Conservation (phyloP, 257 asterid genomes). For the Plectranthus barbatus region DNA sequence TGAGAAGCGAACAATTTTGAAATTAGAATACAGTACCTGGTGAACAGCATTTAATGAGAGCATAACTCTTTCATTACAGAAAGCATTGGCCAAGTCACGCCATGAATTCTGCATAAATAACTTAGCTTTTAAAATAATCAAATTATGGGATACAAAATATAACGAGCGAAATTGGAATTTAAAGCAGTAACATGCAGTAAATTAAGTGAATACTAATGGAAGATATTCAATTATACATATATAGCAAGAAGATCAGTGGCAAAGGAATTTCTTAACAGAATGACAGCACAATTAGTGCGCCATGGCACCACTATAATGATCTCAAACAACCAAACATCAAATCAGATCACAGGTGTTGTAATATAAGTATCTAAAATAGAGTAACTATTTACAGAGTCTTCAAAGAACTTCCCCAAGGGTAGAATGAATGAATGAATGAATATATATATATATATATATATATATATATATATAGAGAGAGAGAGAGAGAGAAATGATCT, state of each 20-base stretch:
- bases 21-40: conserved; percentile 50
- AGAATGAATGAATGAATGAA: no score
- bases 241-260: background rate
- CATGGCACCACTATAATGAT: background rate
- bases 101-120: conserved; percentile 66
- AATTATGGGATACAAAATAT: background rate
- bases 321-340: background rate
- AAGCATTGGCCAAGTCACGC: conserved; percentile 68
- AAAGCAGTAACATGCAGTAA: background rate
- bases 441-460: no score
- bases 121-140: conserved; percentile 9
- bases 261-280: no score
- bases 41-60: conserved; percentile 61
- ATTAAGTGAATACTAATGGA: background rate
- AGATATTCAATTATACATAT: background rate
- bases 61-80: conserved; percentile 59
- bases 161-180: background rate
- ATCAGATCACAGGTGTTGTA: background rate
- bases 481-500: background rate
- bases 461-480: background rate
- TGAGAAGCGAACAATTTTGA: background rate
- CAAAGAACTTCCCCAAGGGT: background rate
- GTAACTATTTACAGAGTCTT: background rate
- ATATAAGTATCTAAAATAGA: background rate
- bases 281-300: background rate